Percentiles rank a stretch among this genome's conserved stretches.
phyloP scores from a whole-genome alignment of 352 stramenopile species.

The Globisporangium spiculum region DNA sequence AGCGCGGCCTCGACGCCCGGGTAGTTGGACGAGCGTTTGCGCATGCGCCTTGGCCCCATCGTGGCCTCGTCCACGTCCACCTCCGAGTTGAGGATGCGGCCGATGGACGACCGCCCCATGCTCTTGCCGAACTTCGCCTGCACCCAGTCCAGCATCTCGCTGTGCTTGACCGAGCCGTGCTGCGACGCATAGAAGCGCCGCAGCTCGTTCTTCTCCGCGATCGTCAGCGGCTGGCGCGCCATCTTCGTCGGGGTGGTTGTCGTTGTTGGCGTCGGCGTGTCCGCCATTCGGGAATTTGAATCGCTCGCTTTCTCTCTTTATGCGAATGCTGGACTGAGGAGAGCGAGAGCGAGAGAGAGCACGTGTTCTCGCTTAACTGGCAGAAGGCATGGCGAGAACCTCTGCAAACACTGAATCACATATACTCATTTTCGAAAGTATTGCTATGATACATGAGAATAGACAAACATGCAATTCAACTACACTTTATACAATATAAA shows the following conservation, averaged over 20 bases:
- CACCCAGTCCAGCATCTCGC: slow-evolving; percentile 17
- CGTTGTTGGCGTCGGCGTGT: background rate
- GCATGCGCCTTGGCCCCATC: slow-evolving; percentile 12
- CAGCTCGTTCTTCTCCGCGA: slow-evolving; percentile 18
- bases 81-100: slow-evolving; percentile 12
- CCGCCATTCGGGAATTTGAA: background rate
- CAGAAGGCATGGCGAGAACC: background rate
- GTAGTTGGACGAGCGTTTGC: slow-evolving; percentile 19
- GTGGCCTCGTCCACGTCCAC: slow-evolving; percentile 11
- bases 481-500: background rate
- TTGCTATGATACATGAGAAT: background rate
- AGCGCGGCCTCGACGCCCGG: slow-evolving; percentile 15
- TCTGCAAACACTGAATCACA: background rate
- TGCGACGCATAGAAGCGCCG: slow-evolving; percentile 14
- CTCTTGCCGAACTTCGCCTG: slow-evolving; percentile 13
- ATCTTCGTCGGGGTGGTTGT: background rate
- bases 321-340: slow-evolving; percentile 2
- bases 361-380: background rate
- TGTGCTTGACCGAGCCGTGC: slow-evolving; percentile 5
- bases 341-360: background rate
- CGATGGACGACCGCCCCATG: slow-evolving; percentile 17
- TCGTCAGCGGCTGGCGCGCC: slow-evolving; percentile 17
- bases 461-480: background rate
- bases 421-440: background rate
- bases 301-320: background rate